Evolutionary conservation across 257 asterid genomes (phyloP).

Genomic region (Solanum chiquidenum): DNA sequence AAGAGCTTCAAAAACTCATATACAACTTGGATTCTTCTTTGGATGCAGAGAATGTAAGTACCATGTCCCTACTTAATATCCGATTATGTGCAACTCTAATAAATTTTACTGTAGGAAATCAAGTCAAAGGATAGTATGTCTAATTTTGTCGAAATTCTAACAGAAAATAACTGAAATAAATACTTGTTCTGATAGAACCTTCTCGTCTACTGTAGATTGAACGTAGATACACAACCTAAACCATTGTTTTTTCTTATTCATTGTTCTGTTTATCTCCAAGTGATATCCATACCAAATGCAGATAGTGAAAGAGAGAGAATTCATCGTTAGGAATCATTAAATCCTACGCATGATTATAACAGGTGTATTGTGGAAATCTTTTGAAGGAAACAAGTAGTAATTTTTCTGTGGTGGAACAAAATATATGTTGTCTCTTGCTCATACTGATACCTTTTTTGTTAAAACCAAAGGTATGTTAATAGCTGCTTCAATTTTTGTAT

Average conservation of each 20-base stretch:
- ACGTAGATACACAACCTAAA: background rate
- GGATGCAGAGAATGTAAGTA: constrained; percentile 46
- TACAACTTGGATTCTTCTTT: constrained; percentile 34
- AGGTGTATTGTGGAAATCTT: background rate
- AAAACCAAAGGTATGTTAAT: background rate
- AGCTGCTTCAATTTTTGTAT: background rate
- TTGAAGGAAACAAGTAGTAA: background rate
- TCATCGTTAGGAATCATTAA: background rate
- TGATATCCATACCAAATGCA: background rate
- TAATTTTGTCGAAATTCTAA: background rate
- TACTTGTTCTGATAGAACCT: background rate
- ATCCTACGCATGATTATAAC: background rate
- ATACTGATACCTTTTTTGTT: background rate
- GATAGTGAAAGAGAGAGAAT: background rate
- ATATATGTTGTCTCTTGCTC: background rate
- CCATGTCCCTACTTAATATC: background rate
- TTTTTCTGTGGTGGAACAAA: background rate
- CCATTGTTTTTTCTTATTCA: background rate
- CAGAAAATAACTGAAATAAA: background rate
- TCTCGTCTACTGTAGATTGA: background rate
- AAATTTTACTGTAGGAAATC: background rate
- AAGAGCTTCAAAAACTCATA: constrained; percentile 52
- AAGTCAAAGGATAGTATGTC: background rate
- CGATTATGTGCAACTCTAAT: background rate
- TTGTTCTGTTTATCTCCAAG: background rate